A percentile compares a stretch with the other conserved stretches of the same genome.
These are phyloP conservation scores for Alternaria alternata DNA, from an alignment of 2,329 filamentous ascomycete species.

Conservation along the genomic window DNA sequence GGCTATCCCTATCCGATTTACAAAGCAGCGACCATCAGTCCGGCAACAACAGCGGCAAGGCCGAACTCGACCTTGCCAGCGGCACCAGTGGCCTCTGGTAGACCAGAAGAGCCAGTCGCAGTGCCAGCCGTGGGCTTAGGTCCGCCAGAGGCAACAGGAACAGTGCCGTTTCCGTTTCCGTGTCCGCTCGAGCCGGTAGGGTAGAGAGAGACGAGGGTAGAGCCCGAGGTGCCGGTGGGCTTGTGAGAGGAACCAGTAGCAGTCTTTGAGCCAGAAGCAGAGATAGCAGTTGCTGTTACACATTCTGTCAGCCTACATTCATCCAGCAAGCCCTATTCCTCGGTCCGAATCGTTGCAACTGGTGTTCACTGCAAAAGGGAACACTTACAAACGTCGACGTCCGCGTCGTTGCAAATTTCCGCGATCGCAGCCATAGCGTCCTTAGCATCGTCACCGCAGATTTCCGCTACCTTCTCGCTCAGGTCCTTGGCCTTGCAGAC, in stretches of 20 bases:
- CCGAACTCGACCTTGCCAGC: slow-evolving; percentile 36
- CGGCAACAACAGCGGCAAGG: slow-evolving; percentile 34
- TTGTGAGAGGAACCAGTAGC: slow-evolving; percentile 20
- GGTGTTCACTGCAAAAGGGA: neutral
- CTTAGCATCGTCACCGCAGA: slow-evolving; percentile 34
- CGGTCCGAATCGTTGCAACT: neutral
- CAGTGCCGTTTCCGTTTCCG: slow-evolving; percentile 13
- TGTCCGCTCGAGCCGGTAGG: slow-evolving; percentile 13
- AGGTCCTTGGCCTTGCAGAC: slow-evolving; percentile 42
- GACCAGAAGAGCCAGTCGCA: slow-evolving; percentile 14
- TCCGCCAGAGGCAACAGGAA: slow-evolving; percentile 14
- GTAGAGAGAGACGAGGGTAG: slow-evolving; percentile 11
- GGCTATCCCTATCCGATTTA: slow-evolving; percentile 18
- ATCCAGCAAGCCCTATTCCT: neutral
- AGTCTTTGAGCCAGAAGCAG: slow-evolving; percentile 26
- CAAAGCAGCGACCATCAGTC: slow-evolving; percentile 36
- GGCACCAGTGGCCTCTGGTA: slow-evolving; percentile 27
- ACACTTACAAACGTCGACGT: slow-evolving; percentile 42
- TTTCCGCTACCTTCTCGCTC: slow-evolving; percentile 30
- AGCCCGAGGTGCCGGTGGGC: slow-evolving; percentile 13
- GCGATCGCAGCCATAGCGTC: slow-evolving; percentile 38
- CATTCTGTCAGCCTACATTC: slow-evolving; percentile 4
- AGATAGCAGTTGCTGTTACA: slow-evolving; percentile 27
- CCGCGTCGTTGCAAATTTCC: slow-evolving; percentile 38
- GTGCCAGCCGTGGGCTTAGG: slow-evolving; percentile 13